Evolutionary conservation across 371 early-diverging fungal genomes (phyloP).

Genomic region (Dipsacomyces acuminosporus): DNA sequence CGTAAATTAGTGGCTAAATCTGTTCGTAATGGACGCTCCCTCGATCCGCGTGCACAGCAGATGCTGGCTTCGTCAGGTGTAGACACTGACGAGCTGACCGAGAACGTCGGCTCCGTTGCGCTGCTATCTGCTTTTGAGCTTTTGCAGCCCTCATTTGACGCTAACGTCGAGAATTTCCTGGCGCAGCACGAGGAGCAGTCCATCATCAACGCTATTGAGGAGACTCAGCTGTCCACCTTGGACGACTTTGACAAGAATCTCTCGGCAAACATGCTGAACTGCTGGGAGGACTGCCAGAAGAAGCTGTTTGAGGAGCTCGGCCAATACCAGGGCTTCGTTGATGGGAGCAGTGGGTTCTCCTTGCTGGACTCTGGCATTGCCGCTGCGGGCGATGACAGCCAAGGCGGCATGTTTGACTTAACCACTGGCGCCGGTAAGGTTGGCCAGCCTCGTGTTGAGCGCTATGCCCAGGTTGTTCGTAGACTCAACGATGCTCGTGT

Average conservation of each 20-base stretch:
- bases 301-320: conserved; percentile 72
- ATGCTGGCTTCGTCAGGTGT: conserved; percentile 72
- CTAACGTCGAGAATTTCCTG: conserved; percentile 79
- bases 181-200: conserved; percentile 65
- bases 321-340: conserved; percentile 38
- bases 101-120: conserved; percentile 55
- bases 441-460: conserved; percentile 42
- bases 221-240: conserved; percentile 52
- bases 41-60: conserved; percentile 55
- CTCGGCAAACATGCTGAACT: conserved; percentile 50
- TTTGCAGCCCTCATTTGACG: conserved; percentile 56
- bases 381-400: not conserved
- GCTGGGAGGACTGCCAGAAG: conserved; percentile 68
- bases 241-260: conserved; percentile 53
- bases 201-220: conserved; percentile 66
- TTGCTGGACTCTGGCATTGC: not conserved
- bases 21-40: conserved; percentile 45
- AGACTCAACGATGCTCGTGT: conserved; percentile 52
- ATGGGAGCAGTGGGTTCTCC: not conserved
- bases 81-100: conserved; percentile 61
- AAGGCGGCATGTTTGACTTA: not conserved
- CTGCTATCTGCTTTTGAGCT: conserved; percentile 67
- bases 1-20: conserved; percentile 59
- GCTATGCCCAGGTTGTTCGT: conserved; percentile 52
- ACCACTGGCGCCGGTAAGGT: not conserved